Evolutionary conservation across 805 yeast species (phyloP), one percentile per base, ranked within the genome.

Genomic region (Wickerhamiella cacticola): DNA sequence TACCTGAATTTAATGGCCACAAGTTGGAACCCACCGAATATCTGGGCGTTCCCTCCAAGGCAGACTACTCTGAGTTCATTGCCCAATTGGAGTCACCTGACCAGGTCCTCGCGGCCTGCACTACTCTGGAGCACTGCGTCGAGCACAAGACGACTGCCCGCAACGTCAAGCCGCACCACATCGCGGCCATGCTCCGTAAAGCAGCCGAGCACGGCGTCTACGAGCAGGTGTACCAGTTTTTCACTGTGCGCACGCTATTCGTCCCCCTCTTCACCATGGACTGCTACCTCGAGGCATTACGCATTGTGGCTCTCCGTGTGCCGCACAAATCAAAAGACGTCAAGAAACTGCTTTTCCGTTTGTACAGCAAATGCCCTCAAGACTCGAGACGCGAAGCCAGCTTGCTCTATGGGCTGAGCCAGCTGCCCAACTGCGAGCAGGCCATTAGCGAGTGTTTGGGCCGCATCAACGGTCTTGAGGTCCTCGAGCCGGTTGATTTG

Each of bases 191-290:
- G 15, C 40, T 61, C 18, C 52, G 58, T 12, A 47, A 50, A 12
- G 53, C 62, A 1, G 59, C 64, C 1, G 50, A 38, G 28, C 44
- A 54, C 7, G 64, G 63, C 23, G 33, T 23, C 23, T 53, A 50
- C 44, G 48, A 48, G 28, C 33, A 41, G 22, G 47, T 48, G 1
- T 48, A 39, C 45, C 48, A 28, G 10, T 43, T 31, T 40, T 23
- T 53, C 21, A 28, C 52, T 4, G 38, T 18, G 15, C 41, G 45
- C 19, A 24, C 25, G 19, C 45, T 23, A 24, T 50, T 51, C 29
- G 21, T 41, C 33, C n/a, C 5, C 18, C 34, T 25, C 12, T 9
- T 50, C 25, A 33, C 28, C 31, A 45, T 45, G 13, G 43, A 36
- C 1, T 52, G 54, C 31, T 53, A 50, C 46, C 24, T 31, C 12